Percentiles rank a stretch among this genome's conserved stretches.
These are phyloP conservation scores for Rhodotorula graminis DNA, from an alignment of 768 basidiomycete species.

Conservation along the genomic window DNA sequence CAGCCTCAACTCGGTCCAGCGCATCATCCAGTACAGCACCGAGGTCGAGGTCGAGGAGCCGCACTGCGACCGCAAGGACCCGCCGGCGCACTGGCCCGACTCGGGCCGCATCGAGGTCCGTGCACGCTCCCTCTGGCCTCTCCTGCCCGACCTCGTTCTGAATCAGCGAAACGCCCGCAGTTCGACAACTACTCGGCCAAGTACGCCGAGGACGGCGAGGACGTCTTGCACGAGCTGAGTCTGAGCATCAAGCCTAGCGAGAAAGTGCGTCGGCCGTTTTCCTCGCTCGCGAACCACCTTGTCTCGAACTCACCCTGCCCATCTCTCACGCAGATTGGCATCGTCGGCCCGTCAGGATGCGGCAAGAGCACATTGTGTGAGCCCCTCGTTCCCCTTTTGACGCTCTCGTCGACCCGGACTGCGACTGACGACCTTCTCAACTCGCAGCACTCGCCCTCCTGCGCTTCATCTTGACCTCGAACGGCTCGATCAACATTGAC, in stretches of 20 bases:
- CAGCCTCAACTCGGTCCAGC: conserved; percentile 51
- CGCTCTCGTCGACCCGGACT: not conserved
- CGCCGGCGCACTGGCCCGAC: conserved; percentile 48
- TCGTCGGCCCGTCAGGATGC: conserved; percentile 49
- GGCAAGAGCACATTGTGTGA: conserved; percentile 45
- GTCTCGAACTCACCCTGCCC: too few species aligned
- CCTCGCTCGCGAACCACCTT: too few species aligned
- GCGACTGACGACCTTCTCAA: not conserved
- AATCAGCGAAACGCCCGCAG: not conserved
- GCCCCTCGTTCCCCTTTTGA: not conserved
- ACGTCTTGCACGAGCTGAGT: conserved; percentile 47
- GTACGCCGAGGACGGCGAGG: conserved; percentile 43
- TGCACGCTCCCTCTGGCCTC: too few species aligned
- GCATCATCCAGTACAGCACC: conserved; percentile 47
- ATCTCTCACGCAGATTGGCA: conserved; percentile 45
- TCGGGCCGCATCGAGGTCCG: conserved; percentile 26
- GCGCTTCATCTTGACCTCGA: conserved; percentile 48
- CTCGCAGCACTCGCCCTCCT: conserved; percentile 48
- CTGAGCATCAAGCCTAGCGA: conserved; percentile 47
- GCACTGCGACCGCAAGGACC: conserved; percentile 43
- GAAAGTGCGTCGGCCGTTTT: conserved; percentile 27
- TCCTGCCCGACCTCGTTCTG: fast-evolving
- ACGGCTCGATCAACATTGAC: conserved; percentile 47
- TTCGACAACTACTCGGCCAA: conserved; percentile 44
- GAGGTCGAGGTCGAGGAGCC: conserved; percentile 32